Conservation (phyloP, 2,329 filamentous ascomycete species). For the Neonectria neomacrospora region DNA sequence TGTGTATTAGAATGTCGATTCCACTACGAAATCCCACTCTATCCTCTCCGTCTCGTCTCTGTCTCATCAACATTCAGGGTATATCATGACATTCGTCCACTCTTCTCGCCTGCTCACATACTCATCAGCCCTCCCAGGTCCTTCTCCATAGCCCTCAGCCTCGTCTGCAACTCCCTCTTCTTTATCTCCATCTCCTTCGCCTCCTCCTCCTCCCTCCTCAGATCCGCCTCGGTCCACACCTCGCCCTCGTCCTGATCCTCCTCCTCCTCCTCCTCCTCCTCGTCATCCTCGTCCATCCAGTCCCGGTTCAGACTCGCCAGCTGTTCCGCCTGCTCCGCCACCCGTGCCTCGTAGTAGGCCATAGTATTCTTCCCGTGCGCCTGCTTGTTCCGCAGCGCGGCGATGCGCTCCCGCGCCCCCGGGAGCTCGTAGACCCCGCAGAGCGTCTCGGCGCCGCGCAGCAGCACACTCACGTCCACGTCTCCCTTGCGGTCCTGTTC, state of each 20-base stretch:
- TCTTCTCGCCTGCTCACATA: conserved; percentile 53
- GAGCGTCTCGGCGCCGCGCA: conserved; percentile 89
- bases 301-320: conserved; percentile 78
- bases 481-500: conserved; percentile 69
- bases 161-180: conserved; percentile 66
- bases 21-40: neutral
- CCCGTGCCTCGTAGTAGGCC: conserved; percentile 81
- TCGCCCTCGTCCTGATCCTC: conserved; percentile 59
- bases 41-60: conserved; percentile 25
- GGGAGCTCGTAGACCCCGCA: conserved; percentile 87
- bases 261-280: conserved; percentile 64
- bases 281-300: conserved; percentile 65
- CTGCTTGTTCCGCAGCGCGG: conserved; percentile 76
- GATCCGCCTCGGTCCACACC: conserved; percentile 73
- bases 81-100: conserved; percentile 28
- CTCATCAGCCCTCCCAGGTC: conserved; percentile 65
- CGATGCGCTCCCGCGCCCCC: conserved; percentile 81
- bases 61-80: too few species aligned
- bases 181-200: conserved; percentile 65
- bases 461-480: conserved; percentile 85
- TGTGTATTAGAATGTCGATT: neutral
- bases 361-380: conserved; percentile 78
- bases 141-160: conserved; percentile 64
- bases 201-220: conserved; percentile 76
- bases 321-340: conserved; percentile 79